A percentile compares a stretch with the other conserved stretches of the same genome.
phyloP scores from a whole-genome alignment of 2,329 filamentous ascomycete genomes.

The Fusarium gaditjirri region DNA sequence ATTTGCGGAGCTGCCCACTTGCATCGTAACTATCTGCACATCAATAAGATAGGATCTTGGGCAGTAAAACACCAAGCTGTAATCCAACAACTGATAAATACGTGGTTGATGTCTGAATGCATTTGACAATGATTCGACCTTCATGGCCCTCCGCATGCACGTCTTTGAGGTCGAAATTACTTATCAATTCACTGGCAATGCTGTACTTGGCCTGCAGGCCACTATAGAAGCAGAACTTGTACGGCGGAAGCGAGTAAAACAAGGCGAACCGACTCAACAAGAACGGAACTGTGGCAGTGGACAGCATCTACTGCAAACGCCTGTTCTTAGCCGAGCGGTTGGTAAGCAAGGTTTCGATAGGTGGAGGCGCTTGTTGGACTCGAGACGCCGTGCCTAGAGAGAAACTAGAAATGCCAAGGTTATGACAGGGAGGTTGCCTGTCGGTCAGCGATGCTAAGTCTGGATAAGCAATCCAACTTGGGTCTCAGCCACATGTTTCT shows the following conservation, averaged over 20 bases:
- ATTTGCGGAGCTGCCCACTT: constrained; percentile 36
- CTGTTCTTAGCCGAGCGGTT: constrained; percentile 38
- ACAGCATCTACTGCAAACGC: constrained; percentile 22
- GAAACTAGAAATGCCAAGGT: constrained; percentile 17
- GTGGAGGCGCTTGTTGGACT: constrained; percentile 39
- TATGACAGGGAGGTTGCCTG: constrained; percentile 30
- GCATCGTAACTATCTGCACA: constrained; percentile 20
- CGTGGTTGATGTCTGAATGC: neutral
- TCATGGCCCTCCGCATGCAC: neutral
- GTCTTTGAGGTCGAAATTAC: neutral
- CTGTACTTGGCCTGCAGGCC: constrained; percentile 10
- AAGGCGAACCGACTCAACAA: constrained; percentile 23
- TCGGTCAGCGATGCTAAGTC: constrained; percentile 24
- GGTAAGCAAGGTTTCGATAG: constrained; percentile 18
- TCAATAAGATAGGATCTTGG: constrained; percentile 8
- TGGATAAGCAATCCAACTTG: constrained; percentile 32
- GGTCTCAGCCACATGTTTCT: constrained; percentile 29
- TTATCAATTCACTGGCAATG: constrained; percentile 14
- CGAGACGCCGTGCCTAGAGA: constrained; percentile 13
- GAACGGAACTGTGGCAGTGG: constrained; percentile 22
- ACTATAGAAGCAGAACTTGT: constrained; percentile 12
- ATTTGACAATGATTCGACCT: neutral
- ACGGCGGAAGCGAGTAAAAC: constrained; percentile 15
- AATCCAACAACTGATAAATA: constrained; percentile 9
- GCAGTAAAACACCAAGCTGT: neutral